These are phyloP conservation scores for Paragyromitra xinjiangensis DNA, from an alignment of 495 filamentous ascomycete species.

Conservation along the genomic window DNA sequence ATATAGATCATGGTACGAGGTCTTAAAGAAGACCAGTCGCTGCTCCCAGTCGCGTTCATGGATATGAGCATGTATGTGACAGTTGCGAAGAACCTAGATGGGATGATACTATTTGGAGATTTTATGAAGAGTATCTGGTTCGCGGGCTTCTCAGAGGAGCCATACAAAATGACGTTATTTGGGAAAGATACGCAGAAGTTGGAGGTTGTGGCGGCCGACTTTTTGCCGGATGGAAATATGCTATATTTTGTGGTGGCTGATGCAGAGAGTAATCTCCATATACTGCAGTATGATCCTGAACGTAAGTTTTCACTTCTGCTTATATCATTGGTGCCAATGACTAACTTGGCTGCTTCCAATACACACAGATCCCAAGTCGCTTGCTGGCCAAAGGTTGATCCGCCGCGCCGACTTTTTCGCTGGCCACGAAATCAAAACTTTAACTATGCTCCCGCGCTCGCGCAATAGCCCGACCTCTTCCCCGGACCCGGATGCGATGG, in stretches of 20 bases:
- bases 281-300: constrained; percentile 94
- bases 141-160: constrained; percentile 90
- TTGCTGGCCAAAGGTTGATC: constrained; percentile 85
- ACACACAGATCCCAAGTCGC: constrained; percentile 83
- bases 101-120: constrained; percentile 88
- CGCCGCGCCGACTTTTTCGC: constrained; percentile 87
- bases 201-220: constrained; percentile 83
- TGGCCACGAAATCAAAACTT: constrained; percentile 75
- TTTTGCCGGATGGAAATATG: constrained; percentile 84
- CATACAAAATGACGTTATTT: constrained; percentile 93
- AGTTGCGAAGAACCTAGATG: constrained; percentile 78
- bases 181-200: constrained; percentile 79
- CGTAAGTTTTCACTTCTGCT: constrained; percentile 60
- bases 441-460: constrained; percentile 78
- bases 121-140: constrained; percentile 95
- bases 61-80: constrained; percentile 94
- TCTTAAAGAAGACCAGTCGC: constrained; percentile 88
- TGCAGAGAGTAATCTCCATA: constrained; percentile 82
- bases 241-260: constrained; percentile 85
- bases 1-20: constrained; percentile 81
- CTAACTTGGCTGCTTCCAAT: neutral
- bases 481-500: constrained; percentile 55
- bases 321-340: neutral
- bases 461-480: constrained; percentile 54
- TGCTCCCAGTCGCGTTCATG: constrained; percentile 96